Evolutionary conservation across 2,329 filamentous ascomycete genomes (phyloP), one percentile per base, ranked within the genome.

Genomic region (Penicillium sp.): DNA sequence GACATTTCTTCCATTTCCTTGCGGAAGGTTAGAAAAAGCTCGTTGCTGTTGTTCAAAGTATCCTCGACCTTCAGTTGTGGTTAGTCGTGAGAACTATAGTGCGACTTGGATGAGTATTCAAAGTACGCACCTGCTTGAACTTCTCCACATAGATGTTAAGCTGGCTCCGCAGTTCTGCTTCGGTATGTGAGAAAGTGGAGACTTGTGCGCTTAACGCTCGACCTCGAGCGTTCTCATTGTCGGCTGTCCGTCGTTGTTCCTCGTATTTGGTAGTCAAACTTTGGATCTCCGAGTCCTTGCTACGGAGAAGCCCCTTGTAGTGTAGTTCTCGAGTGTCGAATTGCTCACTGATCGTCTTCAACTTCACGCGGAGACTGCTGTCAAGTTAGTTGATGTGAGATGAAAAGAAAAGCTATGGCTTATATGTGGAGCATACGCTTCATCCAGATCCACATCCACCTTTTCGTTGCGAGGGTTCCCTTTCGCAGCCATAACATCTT

Each of bases 1-100:
- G 92, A 96, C 92, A 97, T 97, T 68, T 97, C 94, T 75, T 97
- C 94, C 92, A 97, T 97, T 75, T 97, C 94, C 77, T 96, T 97
- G 48, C 93, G 85, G 75, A 97, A 97, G 1, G 94, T 97, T 61
- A 97, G 79, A 74, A 97, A 97, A 47, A 97, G 80, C 70, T 97
- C 94, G 77, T 97, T 97, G 74, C 91, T 96, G 71, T 97, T 97
- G 76, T 97, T 97, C 45, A 97, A 83, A 30, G 93, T 97, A 75
- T 97, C 94, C 82, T 97, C 93, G 70, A 97, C 93, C 93, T 97
- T 79, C 74, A 69, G 70, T 75, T 74, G 80, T 79, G 80, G 73
- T 68, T 70, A 56, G 54, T 17, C 51, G 51, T 59, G 61, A 46
- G 9, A 7, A n/a, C n/a, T n/a, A n/a, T n/a, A n/a, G n/a, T n/a